Evolutionary conservation across 148 eudicot species (phyloP), one percentile per base, ranked within the genome.

Genomic region (Vaccinium vitisidaea): DNA sequence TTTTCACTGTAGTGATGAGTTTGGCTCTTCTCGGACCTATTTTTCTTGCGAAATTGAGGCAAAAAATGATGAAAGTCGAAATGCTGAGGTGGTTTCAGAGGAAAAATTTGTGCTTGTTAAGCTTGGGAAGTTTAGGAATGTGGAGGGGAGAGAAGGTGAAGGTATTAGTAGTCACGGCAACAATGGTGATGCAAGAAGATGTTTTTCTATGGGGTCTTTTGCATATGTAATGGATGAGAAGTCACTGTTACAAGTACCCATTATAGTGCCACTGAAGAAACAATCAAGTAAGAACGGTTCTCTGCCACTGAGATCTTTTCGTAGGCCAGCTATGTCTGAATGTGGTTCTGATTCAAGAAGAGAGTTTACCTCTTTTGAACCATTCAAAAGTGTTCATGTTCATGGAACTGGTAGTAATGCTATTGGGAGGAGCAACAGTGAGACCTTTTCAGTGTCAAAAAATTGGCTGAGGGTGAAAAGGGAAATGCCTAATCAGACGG

Each of bases 161-260:
- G 91, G 90, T 6, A 19, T 5, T 4, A 75, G 32, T 69, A 59
- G 84, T 13, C 75, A 48, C 27, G 87, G 32, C 0, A 83, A 76
- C 75, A 84, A 82, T 80, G 86, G 87, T 83, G 92, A 90, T 80
- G 86, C 90, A 49, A 94, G 99, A 59, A 91, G 99, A 82, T 96
- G 99, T 75, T 92, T 86, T 46, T 96, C 99, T 2, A 96, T 94
- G 99, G 99, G 99, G 0, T 93, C 97, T 23, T 94, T 94, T 89
- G 94, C 95, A 2, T 96, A 96, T 90, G 92, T 96, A 14, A 86
- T 96, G 89, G 97, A 96, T 83, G 99, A 94, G 83, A 86, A 71
- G 80, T 78, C 92, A 8, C 84, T 92, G 4, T 84, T 96, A n/a
- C 90, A 92, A 88, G 99, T 96, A 0, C 94, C 97, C 36, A 91